Percentiles rank a stretch among this genome's conserved stretches.
phyloP scores from a whole-genome alignment of 371 early-diverging fungal genomes.

The Mortierella sp. region DNA sequence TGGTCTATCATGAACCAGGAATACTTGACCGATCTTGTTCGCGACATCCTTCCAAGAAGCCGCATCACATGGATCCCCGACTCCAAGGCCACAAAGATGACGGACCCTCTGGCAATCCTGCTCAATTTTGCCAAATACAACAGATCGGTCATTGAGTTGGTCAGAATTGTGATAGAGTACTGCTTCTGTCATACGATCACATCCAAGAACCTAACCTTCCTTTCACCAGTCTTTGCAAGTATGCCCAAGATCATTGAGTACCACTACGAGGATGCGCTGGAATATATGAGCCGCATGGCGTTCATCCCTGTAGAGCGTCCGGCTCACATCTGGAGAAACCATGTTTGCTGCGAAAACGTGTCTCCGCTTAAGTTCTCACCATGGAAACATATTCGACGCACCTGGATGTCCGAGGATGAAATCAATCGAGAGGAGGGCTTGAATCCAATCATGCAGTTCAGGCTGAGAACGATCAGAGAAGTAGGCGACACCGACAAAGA shows the following conservation, averaged over 20 bases:
- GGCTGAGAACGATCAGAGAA: background rate
- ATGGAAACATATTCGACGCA: background rate
- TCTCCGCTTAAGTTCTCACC: background rate
- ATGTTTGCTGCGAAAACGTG: too few species aligned
- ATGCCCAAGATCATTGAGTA: too few species aligned
- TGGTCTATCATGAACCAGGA: background rate
- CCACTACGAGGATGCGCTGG: too few species aligned
- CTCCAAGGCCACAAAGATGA: background rate
- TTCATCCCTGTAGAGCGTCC: too few species aligned
- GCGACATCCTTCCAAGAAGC: background rate
- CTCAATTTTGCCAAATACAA: conserved; percentile 4
- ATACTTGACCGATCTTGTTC: background rate
- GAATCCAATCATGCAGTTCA: conserved; percentile 26
- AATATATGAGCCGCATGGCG: too few species aligned
- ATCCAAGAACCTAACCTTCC: too few species aligned
- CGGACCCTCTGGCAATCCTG: conserved; percentile 17
- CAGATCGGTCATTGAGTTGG: too few species aligned
- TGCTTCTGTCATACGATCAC: too few species aligned
- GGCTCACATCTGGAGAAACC: too few species aligned
- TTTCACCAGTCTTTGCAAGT: too few species aligned
- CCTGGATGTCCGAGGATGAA: conserved; percentile 12
- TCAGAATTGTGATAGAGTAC: conserved; percentile 28
- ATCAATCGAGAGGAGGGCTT: background rate
- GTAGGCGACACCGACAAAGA: conserved; percentile 15
- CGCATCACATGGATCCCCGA: conserved; percentile 34